Evolutionary conservation across 1,139 yeast genomes (phyloP), one percentile per base, ranked within the genome.

Genomic region (Blastobotrys elegans): DNA sequence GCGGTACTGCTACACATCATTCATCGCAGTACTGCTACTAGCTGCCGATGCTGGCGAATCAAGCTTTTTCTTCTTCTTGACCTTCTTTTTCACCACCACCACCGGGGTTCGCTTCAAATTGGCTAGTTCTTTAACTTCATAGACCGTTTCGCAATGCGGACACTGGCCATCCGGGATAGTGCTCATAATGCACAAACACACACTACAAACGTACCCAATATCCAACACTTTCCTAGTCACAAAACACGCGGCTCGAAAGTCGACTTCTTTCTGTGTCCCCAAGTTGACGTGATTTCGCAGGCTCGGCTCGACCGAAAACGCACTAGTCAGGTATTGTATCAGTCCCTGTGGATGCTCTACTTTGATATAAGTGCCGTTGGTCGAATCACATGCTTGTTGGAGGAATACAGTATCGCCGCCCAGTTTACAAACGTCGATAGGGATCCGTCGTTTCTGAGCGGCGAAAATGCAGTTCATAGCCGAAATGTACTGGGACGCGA

Each of bases 381-480:
- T 92, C 13, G 96, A 92, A 68, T 94, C 98, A 0, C 95, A 78
- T 0, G 98, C 97, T 63, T 94, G 98, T 62, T 94, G 98, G 49
- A 94, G 67, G 60, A 89, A 90, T 1, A 95, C 85, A 1, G 95
- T 83, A 55, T 82, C 77, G 14, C 73, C 71, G 1, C 92, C 92
- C 42, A 94, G 70, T 62, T 90, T 89, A 51, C 94, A 90, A 17
- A 90, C 89, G 64, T 94, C 97, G 14, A 92, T 82, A 2, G 96
- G 86, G 11, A 92, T 80, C 59, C 82, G 83, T 56, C 59, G 78
- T 65, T 89, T 89, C 58, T 92, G 97, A 0, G 98, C 96, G 0
- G 97, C 94, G 68, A 94, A 94, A 38, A 92, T 90, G 55, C 94
- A 77, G 66, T 94, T 94, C 98, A 94, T 94, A 42, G 89, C 82